A percentile compares a stretch with the other conserved stretches of the same genome.
Conservation (phyloP, 75 land plant genomes). For the Picea sitchensis region DNA sequence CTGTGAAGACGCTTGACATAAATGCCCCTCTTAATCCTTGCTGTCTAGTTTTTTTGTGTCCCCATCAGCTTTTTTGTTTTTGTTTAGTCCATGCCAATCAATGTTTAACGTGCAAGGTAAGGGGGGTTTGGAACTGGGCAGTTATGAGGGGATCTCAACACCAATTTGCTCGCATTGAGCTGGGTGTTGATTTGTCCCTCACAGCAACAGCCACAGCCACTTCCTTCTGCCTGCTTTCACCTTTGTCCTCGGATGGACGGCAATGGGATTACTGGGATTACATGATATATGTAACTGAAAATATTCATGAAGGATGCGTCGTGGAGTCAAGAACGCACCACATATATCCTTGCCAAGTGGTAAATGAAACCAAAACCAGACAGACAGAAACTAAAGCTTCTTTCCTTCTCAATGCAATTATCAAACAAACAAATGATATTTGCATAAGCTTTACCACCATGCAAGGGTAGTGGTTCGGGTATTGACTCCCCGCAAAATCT, state of each 20-base stretch:
- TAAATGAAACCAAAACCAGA: background rate
- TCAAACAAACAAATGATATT: background rate
- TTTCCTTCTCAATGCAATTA: constrained; percentile 5
- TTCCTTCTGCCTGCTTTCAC: background rate
- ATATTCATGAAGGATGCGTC: background rate
- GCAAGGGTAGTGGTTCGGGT: constrained; percentile 96
- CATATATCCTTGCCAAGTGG: constrained; percentile 58
- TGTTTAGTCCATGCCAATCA: background rate
- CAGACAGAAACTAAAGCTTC: background rate
- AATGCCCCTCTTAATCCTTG: background rate
- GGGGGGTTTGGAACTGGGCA: background rate
- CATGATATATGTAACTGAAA: background rate
- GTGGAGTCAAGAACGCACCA: constrained; percentile 95
- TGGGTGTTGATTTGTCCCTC: background rate
- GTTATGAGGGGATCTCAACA: background rate
- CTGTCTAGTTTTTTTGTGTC: background rate
- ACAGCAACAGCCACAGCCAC: background rate
- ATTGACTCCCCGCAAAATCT: constrained; percentile 47
- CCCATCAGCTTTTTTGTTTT: constrained; percentile 1
- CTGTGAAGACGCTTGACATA: constrained; percentile 27
- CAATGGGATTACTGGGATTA: background rate
- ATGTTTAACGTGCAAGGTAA: background rate
- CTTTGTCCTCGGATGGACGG: background rate
- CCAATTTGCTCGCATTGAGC: background rate
- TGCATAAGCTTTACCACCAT: constrained; percentile 15